Evolutionary conservation across 208 protist species (phyloP).

Genomic region (Trypanosoma theileri): DNA sequence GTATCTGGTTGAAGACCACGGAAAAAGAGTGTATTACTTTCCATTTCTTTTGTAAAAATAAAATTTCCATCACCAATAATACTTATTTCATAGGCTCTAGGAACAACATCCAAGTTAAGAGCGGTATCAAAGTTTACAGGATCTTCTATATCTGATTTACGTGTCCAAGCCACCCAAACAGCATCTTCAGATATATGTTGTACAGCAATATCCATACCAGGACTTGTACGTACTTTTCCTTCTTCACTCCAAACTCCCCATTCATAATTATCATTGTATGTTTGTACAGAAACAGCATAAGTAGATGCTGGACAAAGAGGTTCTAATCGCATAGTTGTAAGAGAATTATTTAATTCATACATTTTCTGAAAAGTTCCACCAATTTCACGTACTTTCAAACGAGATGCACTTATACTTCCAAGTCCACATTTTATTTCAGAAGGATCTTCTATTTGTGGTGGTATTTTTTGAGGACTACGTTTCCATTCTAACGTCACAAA

Average conservation of each 20-base stretch:
- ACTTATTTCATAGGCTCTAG: constrained; percentile 78
- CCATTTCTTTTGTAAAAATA: constrained; percentile 68
- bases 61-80: constrained; percentile 80
- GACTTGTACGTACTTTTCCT: constrained; percentile 82
- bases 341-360: constrained; percentile 66
- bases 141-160: constrained; percentile 56
- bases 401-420: constrained; percentile 78
- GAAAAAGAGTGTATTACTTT: constrained; percentile 82
- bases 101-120: constrained; percentile 79
- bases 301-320: constrained; percentile 76
- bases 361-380: constrained; percentile 53
- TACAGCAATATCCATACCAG: constrained; percentile 80
- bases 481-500: constrained; percentile 81
- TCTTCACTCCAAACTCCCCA: constrained; percentile 91
- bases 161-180: constrained; percentile 84
- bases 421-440: constrained; percentile 57
- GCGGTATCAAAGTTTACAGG: constrained; percentile 66
- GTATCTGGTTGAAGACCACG: constrained; percentile 84
- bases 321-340: constrained; percentile 65
- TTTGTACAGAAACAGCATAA: constrained; percentile 87
- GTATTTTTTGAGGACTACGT: constrained; percentile 65
- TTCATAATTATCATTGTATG: constrained; percentile 90
- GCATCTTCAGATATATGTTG: constrained; percentile 89
- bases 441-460: constrained; percentile 51
- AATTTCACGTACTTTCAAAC: constrained; percentile 82